Evolutionary conservation across 2,329 filamentous ascomycete genomes (phyloP).

Genomic region (Colletotrichum sp.): DNA sequence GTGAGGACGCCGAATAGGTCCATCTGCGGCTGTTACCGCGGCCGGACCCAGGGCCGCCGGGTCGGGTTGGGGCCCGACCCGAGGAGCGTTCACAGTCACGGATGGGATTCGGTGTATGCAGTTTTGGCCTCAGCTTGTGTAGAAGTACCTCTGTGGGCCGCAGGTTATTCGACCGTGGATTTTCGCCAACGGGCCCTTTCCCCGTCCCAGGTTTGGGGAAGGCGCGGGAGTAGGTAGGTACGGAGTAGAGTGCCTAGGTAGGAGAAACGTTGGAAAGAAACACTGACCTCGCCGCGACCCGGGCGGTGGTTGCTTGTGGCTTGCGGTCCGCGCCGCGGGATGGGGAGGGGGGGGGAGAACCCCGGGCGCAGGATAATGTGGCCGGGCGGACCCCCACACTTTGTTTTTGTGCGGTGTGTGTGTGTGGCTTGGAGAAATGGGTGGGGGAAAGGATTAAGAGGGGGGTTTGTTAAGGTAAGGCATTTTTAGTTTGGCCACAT

Average conservation of each 20-base stretch:
- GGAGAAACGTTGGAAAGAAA: background rate
- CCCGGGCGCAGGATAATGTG: background rate
- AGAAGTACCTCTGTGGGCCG: background rate
- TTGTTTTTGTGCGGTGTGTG: background rate
- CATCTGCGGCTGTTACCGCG: background rate
- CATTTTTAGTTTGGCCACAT: background rate
- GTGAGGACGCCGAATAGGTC: background rate
- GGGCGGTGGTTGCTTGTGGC: background rate
- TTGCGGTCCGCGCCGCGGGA: background rate
- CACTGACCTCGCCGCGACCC: slow-evolving; percentile 2
- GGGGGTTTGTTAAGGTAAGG: background rate
- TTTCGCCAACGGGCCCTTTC: background rate
- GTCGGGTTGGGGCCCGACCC: background rate
- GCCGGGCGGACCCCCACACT: background rate
- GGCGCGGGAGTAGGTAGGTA: background rate
- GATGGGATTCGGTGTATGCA: background rate
- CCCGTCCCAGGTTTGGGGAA: background rate
- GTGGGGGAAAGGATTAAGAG: background rate
- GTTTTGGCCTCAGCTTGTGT: background rate
- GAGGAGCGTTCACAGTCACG: background rate
- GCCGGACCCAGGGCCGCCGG: background rate
- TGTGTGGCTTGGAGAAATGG: background rate
- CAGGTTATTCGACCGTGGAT: background rate
- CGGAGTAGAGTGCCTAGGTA: background rate
- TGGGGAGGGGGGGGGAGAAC: background rate